Conservation (phyloP, 2,329 filamentous ascomycete species). For the Cadophora sp. region DNA sequence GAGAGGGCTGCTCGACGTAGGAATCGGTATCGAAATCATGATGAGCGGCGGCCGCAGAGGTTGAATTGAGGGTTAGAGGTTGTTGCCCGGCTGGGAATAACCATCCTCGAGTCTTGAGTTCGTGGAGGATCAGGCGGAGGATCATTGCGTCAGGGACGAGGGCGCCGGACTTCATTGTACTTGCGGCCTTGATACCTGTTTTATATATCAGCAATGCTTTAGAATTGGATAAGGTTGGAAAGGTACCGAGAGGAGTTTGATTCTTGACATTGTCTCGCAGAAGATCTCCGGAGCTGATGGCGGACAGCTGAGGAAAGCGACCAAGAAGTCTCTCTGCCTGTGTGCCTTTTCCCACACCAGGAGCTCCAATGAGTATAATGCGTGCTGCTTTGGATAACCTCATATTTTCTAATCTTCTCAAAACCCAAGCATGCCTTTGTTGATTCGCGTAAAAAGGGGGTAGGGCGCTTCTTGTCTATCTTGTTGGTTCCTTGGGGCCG, state of each 20-base stretch:
- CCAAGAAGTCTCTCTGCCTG: slow-evolving; percentile 88
- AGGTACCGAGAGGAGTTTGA: slow-evolving; percentile 80
- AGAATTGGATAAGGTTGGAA: neutral
- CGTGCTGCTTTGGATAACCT: slow-evolving; percentile 82
- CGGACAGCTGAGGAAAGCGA: slow-evolving; percentile 85
- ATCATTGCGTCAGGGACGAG: slow-evolving; percentile 95
- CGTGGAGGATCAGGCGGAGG: slow-evolving; percentile 88
- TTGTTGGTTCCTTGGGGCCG: slow-evolving; percentile 29
- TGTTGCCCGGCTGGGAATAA: slow-evolving; percentile 59
- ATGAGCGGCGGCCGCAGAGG: slow-evolving; percentile 47
- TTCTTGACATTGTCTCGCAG: slow-evolving; percentile 91
- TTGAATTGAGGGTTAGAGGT: slow-evolving; percentile 41
- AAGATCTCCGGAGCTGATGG: slow-evolving; percentile 93
- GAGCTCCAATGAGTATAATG: slow-evolving; percentile 92
- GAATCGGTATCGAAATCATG: slow-evolving; percentile 41
- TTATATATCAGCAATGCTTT: slow-evolving; percentile 22
- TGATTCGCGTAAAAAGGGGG: slow-evolving; percentile 8
- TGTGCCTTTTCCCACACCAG: slow-evolving; percentile 92
- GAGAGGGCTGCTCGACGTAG: slow-evolving; percentile 41
- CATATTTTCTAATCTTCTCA: slow-evolving; percentile 51
- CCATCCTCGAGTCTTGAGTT: slow-evolving; percentile 87
- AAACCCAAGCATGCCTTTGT: neutral
- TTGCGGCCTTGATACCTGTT: slow-evolving; percentile 87
- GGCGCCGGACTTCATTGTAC: slow-evolving; percentile 83
- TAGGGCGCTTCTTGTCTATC: slow-evolving; percentile 5